Percentiles rank a stretch among this genome's conserved stretches.
Conservation (phyloP, 345 rosid genomes). For the Eucalyptus paniculata region DNA sequence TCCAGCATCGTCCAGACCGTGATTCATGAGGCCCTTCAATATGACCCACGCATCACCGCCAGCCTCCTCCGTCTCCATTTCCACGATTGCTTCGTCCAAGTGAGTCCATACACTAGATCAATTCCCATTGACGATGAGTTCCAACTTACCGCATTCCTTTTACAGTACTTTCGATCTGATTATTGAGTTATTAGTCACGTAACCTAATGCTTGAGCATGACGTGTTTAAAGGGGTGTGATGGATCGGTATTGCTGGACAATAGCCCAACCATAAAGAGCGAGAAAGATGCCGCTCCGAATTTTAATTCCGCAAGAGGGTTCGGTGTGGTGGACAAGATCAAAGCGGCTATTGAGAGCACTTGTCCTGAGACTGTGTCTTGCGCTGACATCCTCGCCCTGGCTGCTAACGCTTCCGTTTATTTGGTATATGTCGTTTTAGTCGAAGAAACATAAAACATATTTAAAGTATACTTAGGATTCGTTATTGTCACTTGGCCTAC, state of each 20-base stretch:
- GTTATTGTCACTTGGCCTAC: neutral
- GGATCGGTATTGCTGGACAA: constrained; percentile 56
- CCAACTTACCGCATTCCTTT: neutral
- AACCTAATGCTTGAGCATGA: neutral
- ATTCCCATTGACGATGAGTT: neutral
- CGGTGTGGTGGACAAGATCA: constrained; percentile 52
- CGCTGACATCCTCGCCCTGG: constrained; percentile 60
- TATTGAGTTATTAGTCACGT: neutral
- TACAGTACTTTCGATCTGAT: neutral
- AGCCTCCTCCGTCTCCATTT: constrained; percentile 79
- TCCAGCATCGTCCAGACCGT: constrained; percentile 33
- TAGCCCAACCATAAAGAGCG: constrained; percentile 35
- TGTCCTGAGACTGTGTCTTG: constrained; percentile 72
- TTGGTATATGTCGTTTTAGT: constrained; percentile 13
- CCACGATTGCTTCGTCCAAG: constrained; percentile 80
- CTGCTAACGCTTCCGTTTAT: constrained; percentile 47
- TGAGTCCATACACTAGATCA: neutral
- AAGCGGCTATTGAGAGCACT: constrained; percentile 43
- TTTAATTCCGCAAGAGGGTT: constrained; percentile 50
- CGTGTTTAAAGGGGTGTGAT: constrained; percentile 46
- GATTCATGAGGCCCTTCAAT: constrained; percentile 41
- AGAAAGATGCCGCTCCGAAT: constrained; percentile 42
- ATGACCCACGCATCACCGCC: constrained; percentile 53
- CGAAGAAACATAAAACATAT: neutral
- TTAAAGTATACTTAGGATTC: neutral